Evolutionary conservation across 2,329 filamentous ascomycete species (phyloP).

Genomic region (Colletotrichum trifolii): DNA sequence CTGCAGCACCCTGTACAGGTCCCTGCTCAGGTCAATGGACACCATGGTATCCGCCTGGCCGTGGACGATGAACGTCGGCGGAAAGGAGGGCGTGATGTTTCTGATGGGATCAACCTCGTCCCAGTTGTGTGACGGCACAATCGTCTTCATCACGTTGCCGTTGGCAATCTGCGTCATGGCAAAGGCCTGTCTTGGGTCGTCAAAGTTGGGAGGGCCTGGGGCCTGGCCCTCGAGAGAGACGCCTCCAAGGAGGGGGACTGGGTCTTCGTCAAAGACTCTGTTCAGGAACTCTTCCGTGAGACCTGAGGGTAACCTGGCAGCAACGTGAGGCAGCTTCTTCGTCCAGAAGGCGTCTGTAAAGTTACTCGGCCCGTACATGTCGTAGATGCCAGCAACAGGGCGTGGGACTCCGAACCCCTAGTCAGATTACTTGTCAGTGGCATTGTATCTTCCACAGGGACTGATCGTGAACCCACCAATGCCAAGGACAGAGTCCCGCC

Average conservation of each 20-base stretch:
- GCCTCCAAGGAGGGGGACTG: conserved; percentile 50
- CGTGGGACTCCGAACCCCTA: conserved; percentile 51
- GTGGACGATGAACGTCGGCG: conserved; percentile 56
- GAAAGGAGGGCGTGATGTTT: conserved; percentile 45
- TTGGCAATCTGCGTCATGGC: conserved; percentile 54
- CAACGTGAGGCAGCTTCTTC: conserved; percentile 44
- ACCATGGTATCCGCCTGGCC: conserved; percentile 53
- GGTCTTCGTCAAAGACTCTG: conserved; percentile 48
- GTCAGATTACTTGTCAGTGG: background rate
- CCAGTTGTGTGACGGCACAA: conserved; percentile 42
- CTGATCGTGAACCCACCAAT: conserved; percentile 44
- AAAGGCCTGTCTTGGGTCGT: conserved; percentile 50
- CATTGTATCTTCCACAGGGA: too few relatives aligned
- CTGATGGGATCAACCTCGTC: conserved; percentile 47
- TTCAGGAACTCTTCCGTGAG: conserved; percentile 46
- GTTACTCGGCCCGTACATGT: conserved; percentile 55
- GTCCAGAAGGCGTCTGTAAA: conserved; percentile 52
- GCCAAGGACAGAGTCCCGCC: conserved; percentile 49
- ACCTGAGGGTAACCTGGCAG: conserved; percentile 41
- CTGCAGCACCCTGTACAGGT: conserved; percentile 42
- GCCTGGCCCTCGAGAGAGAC: conserved; percentile 55
- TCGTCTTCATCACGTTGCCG: conserved; percentile 50
- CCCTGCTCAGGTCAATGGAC: conserved; percentile 47
- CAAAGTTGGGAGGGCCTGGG: conserved; percentile 47
- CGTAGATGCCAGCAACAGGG: conserved; percentile 50